Evolutionary conservation across 768 basidiomycete genomes (phyloP).

Genomic region (Calocybe indica): DNA sequence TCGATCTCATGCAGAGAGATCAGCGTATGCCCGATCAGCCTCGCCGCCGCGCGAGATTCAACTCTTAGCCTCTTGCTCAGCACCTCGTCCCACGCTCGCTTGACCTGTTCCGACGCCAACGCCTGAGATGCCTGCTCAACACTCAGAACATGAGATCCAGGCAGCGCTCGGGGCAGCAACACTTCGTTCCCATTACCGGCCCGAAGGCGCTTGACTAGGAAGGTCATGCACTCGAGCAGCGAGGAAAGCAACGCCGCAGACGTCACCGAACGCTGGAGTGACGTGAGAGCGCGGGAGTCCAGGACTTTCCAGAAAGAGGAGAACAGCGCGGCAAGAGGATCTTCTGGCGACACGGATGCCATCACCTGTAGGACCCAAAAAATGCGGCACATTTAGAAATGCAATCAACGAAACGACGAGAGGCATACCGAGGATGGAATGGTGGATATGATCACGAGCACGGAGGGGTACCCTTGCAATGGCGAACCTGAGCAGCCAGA

Average conservation of each 20-base stretch:
- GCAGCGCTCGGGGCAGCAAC: conserved; percentile 2
- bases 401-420: background rate
- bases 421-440: conserved; percentile 59
- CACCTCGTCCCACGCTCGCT: conserved; percentile 44
- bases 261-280: conserved; percentile 44
- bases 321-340: conserved; percentile 49
- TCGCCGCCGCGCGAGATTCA: conserved; percentile 36
- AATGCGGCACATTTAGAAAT: conserved; percentile 1
- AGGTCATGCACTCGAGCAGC: conserved; percentile 63
- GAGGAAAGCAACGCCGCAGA: conserved; percentile 65
- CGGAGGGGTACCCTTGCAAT: conserved; percentile 72
- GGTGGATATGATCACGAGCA: conserved; percentile 78
- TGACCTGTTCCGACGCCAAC: conserved; percentile 41
- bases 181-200: conserved; percentile 3
- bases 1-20: conserved; percentile 26
- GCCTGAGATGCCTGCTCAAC: conserved; percentile 2
- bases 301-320: conserved; percentile 80
- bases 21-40: conserved; percentile 36
- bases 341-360: conserved; percentile 13
- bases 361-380: conserved; percentile 17
- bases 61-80: conserved; percentile 38
- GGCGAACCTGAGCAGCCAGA: conserved; percentile 78
- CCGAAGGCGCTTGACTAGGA: conserved; percentile 42
- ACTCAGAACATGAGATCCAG: background rate
- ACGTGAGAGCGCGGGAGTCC: conserved; percentile 57